Evolutionary conservation across 176 grass and related monocot species (phyloP), one percentile per base, ranked within the genome.

Genomic region (Otatea glauca): DNA sequence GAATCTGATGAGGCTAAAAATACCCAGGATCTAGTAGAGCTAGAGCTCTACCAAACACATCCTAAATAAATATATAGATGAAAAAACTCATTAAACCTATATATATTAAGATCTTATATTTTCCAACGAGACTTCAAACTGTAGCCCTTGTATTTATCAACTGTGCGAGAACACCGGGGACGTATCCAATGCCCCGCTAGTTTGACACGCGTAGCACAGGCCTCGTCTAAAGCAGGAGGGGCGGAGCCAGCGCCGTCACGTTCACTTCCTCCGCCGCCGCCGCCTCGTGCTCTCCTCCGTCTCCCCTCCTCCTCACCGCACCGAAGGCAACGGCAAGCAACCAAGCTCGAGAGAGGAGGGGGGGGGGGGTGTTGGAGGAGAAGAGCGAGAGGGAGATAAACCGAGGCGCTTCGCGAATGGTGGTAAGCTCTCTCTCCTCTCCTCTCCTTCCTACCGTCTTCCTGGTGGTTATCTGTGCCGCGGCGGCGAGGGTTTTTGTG

Each of bases 401-500:
- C 23, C 4, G 10, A 59, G 18, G 27, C 39, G 74, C 39, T 23
- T 62, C 42, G 18, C 21, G 0, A 79, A 90, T 90, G 88, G 88
- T 20, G 88, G 84, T 83, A 73, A 67, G 29, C 5, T 9, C 62
- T 54, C 50, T 58, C 37, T 86, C 78, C 9, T 13, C 0, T 13
- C 83, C 10, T 12, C 39, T 10, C 4, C 20, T 37, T n/a, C n/a
- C 16, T 25, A 5, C 35, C 23, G 8, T 10, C 47, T 55, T 25
- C 53, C 1, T 56, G 17, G 51, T 21, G 79, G 37, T 25, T 42
- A 34, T 4, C 14, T 21, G 32, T 81, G 13, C 64, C 32, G 64
- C 50, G 15, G 49, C 49, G n/a, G 37, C 37, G 5, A 51, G 35
- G 11, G 64, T 6, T 5, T 9, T 65, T 20, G 42, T 15, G 18